A percentile compares a stretch with the other conserved stretches of the same genome.
These are phyloP conservation scores for Paraconiothyrium sp. DNA, from an alignment of 2,329 filamentous ascomycete genomes.

Conservation along the genomic window DNA sequence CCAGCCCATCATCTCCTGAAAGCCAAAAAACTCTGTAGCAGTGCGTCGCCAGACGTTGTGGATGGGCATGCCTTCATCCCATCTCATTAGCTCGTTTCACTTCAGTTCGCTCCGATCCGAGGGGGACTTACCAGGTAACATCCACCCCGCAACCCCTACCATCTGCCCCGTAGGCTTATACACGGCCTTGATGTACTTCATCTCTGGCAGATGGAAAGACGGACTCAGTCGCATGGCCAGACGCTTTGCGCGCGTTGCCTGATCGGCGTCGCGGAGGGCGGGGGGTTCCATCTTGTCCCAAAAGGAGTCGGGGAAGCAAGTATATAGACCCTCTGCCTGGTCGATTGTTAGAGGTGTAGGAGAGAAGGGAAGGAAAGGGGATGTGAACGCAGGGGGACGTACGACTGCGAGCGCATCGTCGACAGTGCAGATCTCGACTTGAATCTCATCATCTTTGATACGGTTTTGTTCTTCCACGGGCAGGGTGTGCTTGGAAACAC, in stretches of 20 bases:
- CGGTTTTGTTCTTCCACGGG: slow-evolving; percentile 2
- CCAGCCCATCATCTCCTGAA: slow-evolving; percentile 23
- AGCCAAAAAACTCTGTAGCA: slow-evolving; percentile 15
- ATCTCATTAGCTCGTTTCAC: too few species aligned
- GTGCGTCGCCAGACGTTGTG: slow-evolving; percentile 2
- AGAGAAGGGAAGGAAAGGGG: not conserved
- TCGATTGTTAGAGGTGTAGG: not conserved
- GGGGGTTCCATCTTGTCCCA: slow-evolving; percentile 1
- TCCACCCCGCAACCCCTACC: slow-evolving; percentile 6
- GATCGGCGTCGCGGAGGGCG: not conserved
- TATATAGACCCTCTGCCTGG: not conserved
- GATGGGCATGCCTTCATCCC: not conserved
- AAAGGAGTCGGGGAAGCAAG: not conserved
- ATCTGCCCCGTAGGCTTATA: slow-evolving; percentile 2
- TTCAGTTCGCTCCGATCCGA: too few species aligned
- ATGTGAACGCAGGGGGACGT: too few species aligned
- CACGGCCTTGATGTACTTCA: slow-evolving; percentile 7
- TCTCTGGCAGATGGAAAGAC: not conserved
- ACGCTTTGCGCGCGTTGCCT: not conserved
- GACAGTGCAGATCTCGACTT: slow-evolving; percentile 2
- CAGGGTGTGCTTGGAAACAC: not conserved
- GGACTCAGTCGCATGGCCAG: slow-evolving; percentile 1
- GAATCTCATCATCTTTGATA: slow-evolving; percentile 6
- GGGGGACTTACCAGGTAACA: not conserved
- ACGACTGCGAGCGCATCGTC: slow-evolving; percentile 3